A percentile compares a stretch with the other conserved stretches of the same genome.
phyloP scores from a whole-genome alignment of 371 early-diverging fungal species.

The Rhizopus delemar region DNA sequence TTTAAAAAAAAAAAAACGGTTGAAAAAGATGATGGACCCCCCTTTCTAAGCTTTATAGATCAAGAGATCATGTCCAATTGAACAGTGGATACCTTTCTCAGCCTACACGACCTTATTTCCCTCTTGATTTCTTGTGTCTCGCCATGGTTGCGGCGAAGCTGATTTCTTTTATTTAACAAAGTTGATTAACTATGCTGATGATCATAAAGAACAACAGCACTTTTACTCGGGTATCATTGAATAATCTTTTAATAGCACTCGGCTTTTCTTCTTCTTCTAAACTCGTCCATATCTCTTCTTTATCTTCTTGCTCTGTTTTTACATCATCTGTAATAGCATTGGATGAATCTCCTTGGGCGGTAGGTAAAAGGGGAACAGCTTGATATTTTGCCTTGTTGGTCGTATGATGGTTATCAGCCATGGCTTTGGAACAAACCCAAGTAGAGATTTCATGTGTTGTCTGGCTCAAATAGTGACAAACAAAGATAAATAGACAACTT shows the following conservation, averaged over 20 bases:
- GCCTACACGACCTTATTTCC: no score
- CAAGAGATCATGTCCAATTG: no score
- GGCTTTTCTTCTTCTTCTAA: background rate
- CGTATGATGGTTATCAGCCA: background rate
- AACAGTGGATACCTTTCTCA: no score
- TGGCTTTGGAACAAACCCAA: constrained; percentile 29
- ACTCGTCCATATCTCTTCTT: constrained; percentile 9
- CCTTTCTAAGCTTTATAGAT: no score
- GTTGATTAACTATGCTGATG: constrained; percentile 10
- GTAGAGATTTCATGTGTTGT: constrained; percentile 54
- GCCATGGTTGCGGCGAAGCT: background rate
- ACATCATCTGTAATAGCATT: background rate
- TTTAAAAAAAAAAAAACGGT: background rate
- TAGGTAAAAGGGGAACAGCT: constrained; percentile 23
- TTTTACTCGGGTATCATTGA: constrained; percentile 15
- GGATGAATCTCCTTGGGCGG: background rate
- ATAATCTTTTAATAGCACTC: background rate
- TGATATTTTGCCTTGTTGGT: constrained; percentile 18
- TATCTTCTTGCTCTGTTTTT: constrained; percentile 6
- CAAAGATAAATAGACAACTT: constrained; percentile 56
- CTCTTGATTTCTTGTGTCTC: background rate
- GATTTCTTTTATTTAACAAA: constrained; percentile 6
- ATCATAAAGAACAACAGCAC: constrained; percentile 10
- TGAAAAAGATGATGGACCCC: background rate
- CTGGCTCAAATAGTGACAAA: constrained; percentile 54